Conservation (phyloP, 352 stramenopile species). For the Blastocystis hominis region DNA sequence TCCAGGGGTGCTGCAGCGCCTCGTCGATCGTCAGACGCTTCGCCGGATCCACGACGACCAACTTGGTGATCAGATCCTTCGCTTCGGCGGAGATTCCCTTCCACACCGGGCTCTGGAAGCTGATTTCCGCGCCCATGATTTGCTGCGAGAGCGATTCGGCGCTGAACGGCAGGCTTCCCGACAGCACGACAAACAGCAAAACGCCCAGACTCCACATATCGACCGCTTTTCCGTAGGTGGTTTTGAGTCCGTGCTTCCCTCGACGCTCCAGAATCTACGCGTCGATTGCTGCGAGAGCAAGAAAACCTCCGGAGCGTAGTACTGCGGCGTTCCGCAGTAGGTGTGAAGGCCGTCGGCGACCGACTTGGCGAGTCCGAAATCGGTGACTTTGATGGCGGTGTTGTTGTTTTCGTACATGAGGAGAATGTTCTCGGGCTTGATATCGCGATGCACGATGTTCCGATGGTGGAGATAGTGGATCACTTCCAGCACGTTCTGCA, state of each 20-base stretch:
- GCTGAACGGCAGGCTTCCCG: conserved; percentile 63
- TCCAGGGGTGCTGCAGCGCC: conserved; percentile 71
- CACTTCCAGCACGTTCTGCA: conserved; percentile 64
- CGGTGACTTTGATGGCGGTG: conserved; percentile 72
- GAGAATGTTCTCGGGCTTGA: conserved; percentile 78
- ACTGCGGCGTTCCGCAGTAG: conserved; percentile 45
- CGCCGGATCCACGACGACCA: conserved; percentile 68
- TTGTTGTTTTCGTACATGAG: conserved; percentile 69
- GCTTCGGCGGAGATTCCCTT: conserved; percentile 54
- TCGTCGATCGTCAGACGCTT: conserved; percentile 69
- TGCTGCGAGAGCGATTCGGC: background rate
- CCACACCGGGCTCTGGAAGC: conserved; percentile 1
- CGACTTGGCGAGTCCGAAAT: conserved; percentile 71
- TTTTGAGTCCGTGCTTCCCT: background rate
- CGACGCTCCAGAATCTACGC: background rate
- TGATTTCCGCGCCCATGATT: background rate
- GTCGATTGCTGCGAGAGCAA: background rate
- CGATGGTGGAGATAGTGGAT: conserved; percentile 73
- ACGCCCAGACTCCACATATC: conserved; percentile 88
- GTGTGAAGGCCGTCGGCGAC: conserved; percentile 20
- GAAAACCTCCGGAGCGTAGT: conserved; percentile 35
- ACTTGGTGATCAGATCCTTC: conserved; percentile 68
- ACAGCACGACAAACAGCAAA: conserved; percentile 82
- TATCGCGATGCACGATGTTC: conserved; percentile 78
- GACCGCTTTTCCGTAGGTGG: background rate